These are phyloP conservation scores for Amanita pseudoporphyria DNA, from an alignment of 768 basidiomycete genomes.

Conservation along the genomic window DNA sequence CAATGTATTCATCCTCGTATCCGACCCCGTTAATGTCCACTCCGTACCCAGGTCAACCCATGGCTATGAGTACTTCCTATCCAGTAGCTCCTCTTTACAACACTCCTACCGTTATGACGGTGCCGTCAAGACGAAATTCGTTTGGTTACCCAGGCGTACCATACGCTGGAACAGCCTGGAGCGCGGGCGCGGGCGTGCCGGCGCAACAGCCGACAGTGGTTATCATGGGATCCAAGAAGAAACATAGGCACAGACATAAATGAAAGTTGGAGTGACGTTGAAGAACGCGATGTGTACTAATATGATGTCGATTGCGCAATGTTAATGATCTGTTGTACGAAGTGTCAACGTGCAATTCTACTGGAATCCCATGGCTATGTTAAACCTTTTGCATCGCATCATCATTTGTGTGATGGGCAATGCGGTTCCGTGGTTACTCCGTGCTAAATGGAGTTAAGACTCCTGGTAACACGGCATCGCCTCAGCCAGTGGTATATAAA, in stretches of 20 bases:
- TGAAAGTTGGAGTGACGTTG: neutral
- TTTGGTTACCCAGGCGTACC: conserved; percentile 5
- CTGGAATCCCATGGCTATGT: neutral
- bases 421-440: neutral
- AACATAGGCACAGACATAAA: conserved; percentile 19
- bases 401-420: neutral
- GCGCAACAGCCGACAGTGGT: conserved; percentile 10
- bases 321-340: neutral
- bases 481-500: conserved; percentile 22
- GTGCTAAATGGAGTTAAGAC: no score
- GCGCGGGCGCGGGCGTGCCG: conserved; percentile 12
- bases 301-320: neutral
- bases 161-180: conserved; percentile 16
- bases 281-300: neutral
- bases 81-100: neutral
- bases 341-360: no score
- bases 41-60: conserved; percentile 16
- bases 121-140: neutral
- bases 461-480: neutral
- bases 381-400: neutral
- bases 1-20: conserved; percentile 28
- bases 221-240: conserved; percentile 19
- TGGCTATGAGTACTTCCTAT: conserved; percentile 10
- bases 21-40: conserved; percentile 14
- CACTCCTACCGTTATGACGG: neutral